Conservation (phyloP, 495 filamentous ascomycete species). For the Patellaria atrata region DNA sequence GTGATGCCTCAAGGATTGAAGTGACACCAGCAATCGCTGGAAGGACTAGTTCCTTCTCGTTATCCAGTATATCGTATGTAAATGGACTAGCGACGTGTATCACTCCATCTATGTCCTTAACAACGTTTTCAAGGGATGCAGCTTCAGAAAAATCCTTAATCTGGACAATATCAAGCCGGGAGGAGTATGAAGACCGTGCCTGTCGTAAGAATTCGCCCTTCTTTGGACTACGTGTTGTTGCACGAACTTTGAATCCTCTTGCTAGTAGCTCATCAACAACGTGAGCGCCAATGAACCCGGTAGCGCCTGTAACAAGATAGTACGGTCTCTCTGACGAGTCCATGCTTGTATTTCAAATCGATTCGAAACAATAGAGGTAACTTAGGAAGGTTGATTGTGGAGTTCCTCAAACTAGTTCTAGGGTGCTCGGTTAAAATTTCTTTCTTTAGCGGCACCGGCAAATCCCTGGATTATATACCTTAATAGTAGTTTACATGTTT, state of each 20-base stretch:
- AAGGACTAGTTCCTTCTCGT: slow-evolving; percentile 7
- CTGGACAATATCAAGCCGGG: slow-evolving; percentile 17
- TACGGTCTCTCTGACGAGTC: no score
- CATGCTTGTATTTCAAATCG: no score
- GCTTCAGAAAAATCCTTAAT: slow-evolving; percentile 9
- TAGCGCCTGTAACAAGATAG: slow-evolving; percentile 27
- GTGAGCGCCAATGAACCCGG: slow-evolving; percentile 13
- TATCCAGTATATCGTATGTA: slow-evolving; percentile 4
- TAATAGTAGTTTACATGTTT: no score
- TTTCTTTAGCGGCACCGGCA: no score
- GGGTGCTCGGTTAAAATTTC: no score
- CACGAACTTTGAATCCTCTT: slow-evolving; percentile 7
- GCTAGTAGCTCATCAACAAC: slow-evolving; percentile 3
- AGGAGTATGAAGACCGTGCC: slow-evolving; percentile 20
- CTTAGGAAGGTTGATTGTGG: no score
- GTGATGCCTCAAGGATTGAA: slow-evolving; percentile 3
- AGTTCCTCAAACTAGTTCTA: no score
- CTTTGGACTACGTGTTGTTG: slow-evolving; percentile 6
- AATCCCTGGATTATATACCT: no score
- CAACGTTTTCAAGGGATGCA: slow-evolving; percentile 9
- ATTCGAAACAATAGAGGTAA: no score
- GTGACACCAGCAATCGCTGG: slow-evolving; percentile 8
- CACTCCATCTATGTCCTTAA: slow-evolving; percentile 14
- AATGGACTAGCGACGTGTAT: slow-evolving; percentile 22
- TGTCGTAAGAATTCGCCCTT: slow-evolving; percentile 13